Base-by-base conservation (phyloP, 192 early-diverging fungal species). In the Rhizoclosmatium sp. region DNA sequence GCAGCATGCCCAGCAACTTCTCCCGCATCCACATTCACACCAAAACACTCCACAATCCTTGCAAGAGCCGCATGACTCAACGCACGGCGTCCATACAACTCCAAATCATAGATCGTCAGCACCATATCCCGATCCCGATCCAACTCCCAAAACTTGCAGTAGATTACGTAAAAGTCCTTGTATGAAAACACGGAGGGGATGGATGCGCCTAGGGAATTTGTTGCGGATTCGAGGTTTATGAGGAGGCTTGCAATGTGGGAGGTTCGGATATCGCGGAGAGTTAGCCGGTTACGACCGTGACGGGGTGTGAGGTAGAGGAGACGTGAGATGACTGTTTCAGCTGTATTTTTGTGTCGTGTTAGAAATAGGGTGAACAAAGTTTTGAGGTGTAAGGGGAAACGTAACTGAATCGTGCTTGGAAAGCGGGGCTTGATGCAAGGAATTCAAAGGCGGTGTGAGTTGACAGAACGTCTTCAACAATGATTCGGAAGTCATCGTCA, bases 151-250 rank as follows among this genome's bases (percentile, higher is more conserved):
- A 97, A 96, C 81, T 94, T 95, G 85, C 94, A 96, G 79, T 96
- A 97, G 4, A 97, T 87, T n/a, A 97, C 96, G 81, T 97, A 97
- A 77, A 96, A 97, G 76, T 97, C 95, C 81, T 95, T 95, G 86
- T 97, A 97, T 12, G 95, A 96, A 70, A 97, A 97, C 46, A 92
- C 89, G 79, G 92, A 90, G 16, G 92, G 92, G 16, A 85, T 91
- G 82, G 92, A 82, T 4, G 23, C 7, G 31, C 31, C 31, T 19
- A 81, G 67, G 70, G 65, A 69, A 68, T 75, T 81, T 10, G 72
- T 81, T 42, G 56, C 54, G 4, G 67, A 75, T 72, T 92, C 92
- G 56, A 96, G 81, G 5, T 84, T 75, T 19, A 84, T 71, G 54
- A 97, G 70, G n/a, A 89, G 87, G 46, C 89, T 84, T 9, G 86